Evolutionary conservation across 768 basidiomycete genomes (phyloP).

Genomic region (Saitozyma sp.): DNA sequence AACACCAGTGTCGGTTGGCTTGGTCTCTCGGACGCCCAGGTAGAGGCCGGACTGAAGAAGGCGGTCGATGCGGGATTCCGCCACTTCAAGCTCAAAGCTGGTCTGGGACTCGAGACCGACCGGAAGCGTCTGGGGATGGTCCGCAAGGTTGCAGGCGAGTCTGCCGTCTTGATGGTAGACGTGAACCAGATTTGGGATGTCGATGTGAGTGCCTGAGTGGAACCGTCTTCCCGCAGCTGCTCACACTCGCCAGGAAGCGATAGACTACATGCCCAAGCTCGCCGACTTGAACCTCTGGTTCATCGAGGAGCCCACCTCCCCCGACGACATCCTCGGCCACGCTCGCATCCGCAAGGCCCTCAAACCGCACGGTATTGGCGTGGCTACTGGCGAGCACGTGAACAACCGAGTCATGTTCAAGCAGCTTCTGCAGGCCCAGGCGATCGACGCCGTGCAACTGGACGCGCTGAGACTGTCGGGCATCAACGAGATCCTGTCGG

Average conservation of each 20-base stretch:
- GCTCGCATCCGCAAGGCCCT: conserved; percentile 62
- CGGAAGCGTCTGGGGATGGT: conserved; percentile 79
- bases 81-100: conserved; percentile 91
- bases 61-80: conserved; percentile 83
- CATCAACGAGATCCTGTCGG: conserved; percentile 83
- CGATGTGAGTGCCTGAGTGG: conserved; percentile 3
- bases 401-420: conserved; percentile 93
- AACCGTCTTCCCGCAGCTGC: too few species aligned
- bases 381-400: conserved; percentile 89
- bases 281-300: conserved; percentile 55
- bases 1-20: conserved; percentile 90
- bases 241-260: conserved; percentile 62
- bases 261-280: conserved; percentile 80
- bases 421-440: conserved; percentile 77
- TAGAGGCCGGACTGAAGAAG: conserved; percentile 58
- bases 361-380: conserved; percentile 74
- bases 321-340: conserved; percentile 76
- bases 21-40: conserved; percentile 55
- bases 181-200: conserved; percentile 66
- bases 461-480: conserved; percentile 91
- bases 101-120: conserved; percentile 73
- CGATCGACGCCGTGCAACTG: conserved; percentile 89
- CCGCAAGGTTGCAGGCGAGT: conserved; percentile 87
- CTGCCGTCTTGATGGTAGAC: conserved; percentile 88
- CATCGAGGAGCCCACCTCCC: conserved; percentile 88